A percentile compares a stretch with the other conserved stretches of the same genome.
These are phyloP conservation scores for Cladosporium sphaerospermum DNA, from an alignment of 2,329 filamentous ascomycete species.

Conservation along the genomic window DNA sequence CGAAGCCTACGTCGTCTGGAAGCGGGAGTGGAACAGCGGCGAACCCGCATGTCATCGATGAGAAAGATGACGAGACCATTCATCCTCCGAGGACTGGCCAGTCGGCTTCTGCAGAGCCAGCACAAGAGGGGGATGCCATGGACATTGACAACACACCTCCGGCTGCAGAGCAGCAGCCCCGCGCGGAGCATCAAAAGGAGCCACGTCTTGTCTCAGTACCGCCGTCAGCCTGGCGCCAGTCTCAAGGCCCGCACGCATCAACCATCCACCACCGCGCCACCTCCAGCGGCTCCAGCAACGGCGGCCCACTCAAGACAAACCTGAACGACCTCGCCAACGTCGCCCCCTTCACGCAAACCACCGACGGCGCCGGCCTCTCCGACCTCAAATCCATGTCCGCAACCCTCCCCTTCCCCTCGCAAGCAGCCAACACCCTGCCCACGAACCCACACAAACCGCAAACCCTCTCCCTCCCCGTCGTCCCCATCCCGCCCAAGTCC, in stretches of 20 bases:
- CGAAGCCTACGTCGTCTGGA: conserved; percentile 12
- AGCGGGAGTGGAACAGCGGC: conserved; percentile 16
- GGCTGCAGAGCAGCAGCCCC: conserved; percentile 17
- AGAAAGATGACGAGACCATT: conserved; percentile 24
- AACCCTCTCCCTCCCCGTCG: conserved; percentile 47
- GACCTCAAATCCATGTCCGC: conserved; percentile 48
- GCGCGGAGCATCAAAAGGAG: conserved; percentile 17
- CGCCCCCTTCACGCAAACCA: conserved; percentile 38
- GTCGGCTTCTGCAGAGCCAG: not conserved
- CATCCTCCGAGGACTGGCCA: not conserved
- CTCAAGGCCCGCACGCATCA: conserved; percentile 15
- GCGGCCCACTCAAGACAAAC: conserved; percentile 25
- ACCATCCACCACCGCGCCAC: conserved; percentile 15
- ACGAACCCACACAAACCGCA: conserved; percentile 37
- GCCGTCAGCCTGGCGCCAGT: conserved; percentile 27
- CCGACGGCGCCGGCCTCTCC: conserved; percentile 44
- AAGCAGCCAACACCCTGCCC: conserved; percentile 40
- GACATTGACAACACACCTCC: conserved; percentile 39
- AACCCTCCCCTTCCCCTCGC: conserved; percentile 54
- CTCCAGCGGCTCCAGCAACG: conserved; percentile 8
- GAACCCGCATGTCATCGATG: conserved; percentile 27
- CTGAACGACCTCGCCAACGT: conserved; percentile 47
- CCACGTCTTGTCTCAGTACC: conserved; percentile 30
- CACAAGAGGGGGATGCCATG: conserved; percentile 36
- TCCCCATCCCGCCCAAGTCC: conserved; percentile 37